Base-by-base conservation (phyloP, 2,329 filamentous ascomycete genomes). In the Fusarium multiceps region DNA sequence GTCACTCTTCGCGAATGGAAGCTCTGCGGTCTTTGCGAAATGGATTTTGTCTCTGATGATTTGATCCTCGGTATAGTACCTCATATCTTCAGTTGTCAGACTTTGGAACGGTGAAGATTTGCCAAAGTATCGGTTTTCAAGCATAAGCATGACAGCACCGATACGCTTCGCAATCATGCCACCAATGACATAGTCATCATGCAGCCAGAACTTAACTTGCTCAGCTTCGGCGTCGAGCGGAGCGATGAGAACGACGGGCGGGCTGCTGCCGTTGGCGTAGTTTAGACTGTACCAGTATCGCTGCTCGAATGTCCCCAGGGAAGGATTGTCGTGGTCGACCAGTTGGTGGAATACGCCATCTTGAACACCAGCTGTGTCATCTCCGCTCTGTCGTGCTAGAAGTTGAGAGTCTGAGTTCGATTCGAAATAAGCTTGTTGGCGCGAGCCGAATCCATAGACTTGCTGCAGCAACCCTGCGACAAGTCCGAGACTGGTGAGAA, bases 281-380 rank as follows among this genome's bases (percentile, higher is more conserved):
- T 43, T 48, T 4, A 60, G 32, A n/a, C 57, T 58, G 9, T 59
- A 60, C 57, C 54, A 60, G 42, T 59, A 60, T 11, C 57, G 41
- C 3, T 59, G 57, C 32, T 59, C 45, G 18, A 60, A 60, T 1
- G 57, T 59, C 2, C 57, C 57, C 5, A 37, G 11, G 4, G 57
- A 60, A 21, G 54, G 53, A 5, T 59, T 46, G 13, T 41, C 41
- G 21, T 60, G 57, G 7, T 60, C 42, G 13, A 60, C 49, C 13
- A 49, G 21, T 34, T 60, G 54, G 27, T 60, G 42, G 14, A 60
- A 60, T 12, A 45, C 20, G 6, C 54, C 42, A 3, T 13, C 14
- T 11, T 59, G 3, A 4, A 60, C 57, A 45, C 53, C 41, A 10
- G 41, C 6, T 7, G 53, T 40, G 5, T 58, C 57, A 9, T 54